These are phyloP conservation scores for Candida khao-thaluensis DNA, from an alignment of 805 yeast genomes.

Conservation along the genomic window DNA sequence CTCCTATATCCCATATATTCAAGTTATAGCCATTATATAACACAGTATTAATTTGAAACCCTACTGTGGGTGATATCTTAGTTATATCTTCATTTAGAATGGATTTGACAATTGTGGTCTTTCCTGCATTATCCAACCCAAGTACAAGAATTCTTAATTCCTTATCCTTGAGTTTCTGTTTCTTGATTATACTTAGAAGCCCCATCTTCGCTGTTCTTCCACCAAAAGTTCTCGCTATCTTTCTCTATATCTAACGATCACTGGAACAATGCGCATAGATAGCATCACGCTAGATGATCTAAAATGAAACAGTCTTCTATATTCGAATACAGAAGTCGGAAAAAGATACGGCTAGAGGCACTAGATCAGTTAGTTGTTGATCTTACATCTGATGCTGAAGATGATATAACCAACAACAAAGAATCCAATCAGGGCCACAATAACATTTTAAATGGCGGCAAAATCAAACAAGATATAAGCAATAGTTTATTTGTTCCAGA, in stretches of 20 bases:
- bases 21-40: slow-evolving; percentile 42
- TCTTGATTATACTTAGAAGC: slow-evolving; percentile 70
- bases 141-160: slow-evolving; percentile 74
- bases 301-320: slow-evolving; percentile 10
- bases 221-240: too few relatives aligned
- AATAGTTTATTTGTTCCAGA: slow-evolving; percentile 2
- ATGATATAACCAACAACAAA: too few relatives aligned
- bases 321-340: slow-evolving; percentile 4
- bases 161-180: slow-evolving; percentile 76
- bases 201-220: too few relatives aligned
- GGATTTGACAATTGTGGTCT: slow-evolving; percentile 74
- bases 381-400: slow-evolving; percentile 5
- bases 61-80: slow-evolving; percentile 83
- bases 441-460: too few relatives aligned
- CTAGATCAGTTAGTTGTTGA: too few relatives aligned
- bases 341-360: background rate
- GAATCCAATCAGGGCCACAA: too few relatives aligned
- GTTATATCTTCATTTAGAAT: slow-evolving; percentile 50
- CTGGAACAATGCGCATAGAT: slow-evolving; percentile 5
- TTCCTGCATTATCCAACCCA: slow-evolving; percentile 91
- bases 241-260: background rate
- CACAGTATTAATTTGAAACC: slow-evolving; percentile 75
- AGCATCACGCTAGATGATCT: slow-evolving; percentile 1
- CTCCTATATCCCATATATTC: slow-evolving; percentile 89
- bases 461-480: too few relatives aligned